Evolutionary conservation across 345 rosid species (phyloP).

Genomic region (Euphorbia lathyris): DNA sequence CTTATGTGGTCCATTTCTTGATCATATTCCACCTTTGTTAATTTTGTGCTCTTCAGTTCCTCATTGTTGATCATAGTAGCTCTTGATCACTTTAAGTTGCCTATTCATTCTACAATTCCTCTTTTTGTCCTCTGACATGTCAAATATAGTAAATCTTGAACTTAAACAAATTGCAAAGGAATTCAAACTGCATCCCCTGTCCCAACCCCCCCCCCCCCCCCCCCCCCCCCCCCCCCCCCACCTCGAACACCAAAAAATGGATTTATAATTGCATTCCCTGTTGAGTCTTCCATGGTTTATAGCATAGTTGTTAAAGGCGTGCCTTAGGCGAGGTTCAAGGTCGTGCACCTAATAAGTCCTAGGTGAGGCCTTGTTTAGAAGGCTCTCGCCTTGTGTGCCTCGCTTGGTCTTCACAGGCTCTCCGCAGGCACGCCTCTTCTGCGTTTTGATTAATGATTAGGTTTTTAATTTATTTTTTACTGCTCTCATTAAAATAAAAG

Average conservation of each 20-base stretch:
- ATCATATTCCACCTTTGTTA: not conserved
- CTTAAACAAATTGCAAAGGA: not conserved
- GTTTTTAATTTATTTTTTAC: too few relatives aligned
- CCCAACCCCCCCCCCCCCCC: not conserved
- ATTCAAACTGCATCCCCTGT: not conserved
- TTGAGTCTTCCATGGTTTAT: not conserved
- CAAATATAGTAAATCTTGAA: not conserved
- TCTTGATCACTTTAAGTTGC: not conserved
- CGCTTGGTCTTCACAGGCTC: too few relatives aligned
- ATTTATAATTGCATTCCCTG: not conserved
- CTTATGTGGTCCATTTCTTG: not conserved
- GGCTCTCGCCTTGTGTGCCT: too few relatives aligned
- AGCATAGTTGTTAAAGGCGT: too few relatives aligned
- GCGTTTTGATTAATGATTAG: too few relatives aligned
- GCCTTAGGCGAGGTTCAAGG: too few relatives aligned
- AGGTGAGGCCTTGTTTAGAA: too few relatives aligned
- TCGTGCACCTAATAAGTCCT: too few relatives aligned
- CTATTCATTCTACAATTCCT: not conserved
- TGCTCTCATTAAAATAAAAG: too few relatives aligned
- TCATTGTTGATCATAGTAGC: not conserved
- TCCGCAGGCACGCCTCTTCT: too few relatives aligned
- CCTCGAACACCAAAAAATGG: not conserved
- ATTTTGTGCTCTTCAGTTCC: not conserved
- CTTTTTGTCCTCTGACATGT: not conserved
- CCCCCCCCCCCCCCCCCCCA: not conserved